These are phyloP conservation scores for Cyamopsis tetragonoloba DNA, from an alignment of 306 rosid species.

Conservation along the genomic window DNA sequence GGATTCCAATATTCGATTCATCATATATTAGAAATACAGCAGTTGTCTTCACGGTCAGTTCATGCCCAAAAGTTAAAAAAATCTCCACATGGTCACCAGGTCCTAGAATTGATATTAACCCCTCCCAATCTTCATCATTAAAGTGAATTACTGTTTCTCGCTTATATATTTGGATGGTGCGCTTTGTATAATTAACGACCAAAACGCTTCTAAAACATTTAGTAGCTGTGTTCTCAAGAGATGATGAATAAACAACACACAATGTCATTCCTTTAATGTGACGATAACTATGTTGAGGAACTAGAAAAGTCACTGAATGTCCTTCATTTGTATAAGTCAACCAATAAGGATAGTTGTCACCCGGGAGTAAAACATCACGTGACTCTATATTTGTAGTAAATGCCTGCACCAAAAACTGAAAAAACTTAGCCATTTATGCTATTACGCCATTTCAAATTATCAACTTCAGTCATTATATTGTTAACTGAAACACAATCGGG, in stretches of 20 bases:
- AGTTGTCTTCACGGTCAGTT: no score
- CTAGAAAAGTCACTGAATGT: not conserved
- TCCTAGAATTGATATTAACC: not conserved
- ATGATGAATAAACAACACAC: not conserved
- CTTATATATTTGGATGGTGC: conserved; percentile 4
- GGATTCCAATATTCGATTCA: no score
- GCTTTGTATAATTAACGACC: conserved; percentile 4
- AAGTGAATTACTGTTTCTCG: conserved; percentile 1
- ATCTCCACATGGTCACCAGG: no score
- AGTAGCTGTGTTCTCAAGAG: not conserved
- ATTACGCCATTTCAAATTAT: not conserved
- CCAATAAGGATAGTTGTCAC: conserved; percentile 7
- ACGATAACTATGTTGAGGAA: not conserved
- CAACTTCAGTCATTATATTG: no score
- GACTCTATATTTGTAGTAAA: not conserved
- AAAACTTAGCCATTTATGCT: not conserved
- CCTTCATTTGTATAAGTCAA: not conserved
- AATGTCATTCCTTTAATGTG: not conserved
- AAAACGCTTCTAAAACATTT: not conserved
- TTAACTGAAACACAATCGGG: not conserved
- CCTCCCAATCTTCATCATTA: conserved; percentile 9
- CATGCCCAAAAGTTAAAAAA: no score
- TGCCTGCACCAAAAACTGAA: not conserved
- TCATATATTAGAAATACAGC: no score
- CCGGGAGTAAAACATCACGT: not conserved